Evolutionary conservation across 2,329 filamentous ascomycete species (phyloP), one percentile per base, ranked within the genome.

Genomic region (Ceratocystis variospora): DNA sequence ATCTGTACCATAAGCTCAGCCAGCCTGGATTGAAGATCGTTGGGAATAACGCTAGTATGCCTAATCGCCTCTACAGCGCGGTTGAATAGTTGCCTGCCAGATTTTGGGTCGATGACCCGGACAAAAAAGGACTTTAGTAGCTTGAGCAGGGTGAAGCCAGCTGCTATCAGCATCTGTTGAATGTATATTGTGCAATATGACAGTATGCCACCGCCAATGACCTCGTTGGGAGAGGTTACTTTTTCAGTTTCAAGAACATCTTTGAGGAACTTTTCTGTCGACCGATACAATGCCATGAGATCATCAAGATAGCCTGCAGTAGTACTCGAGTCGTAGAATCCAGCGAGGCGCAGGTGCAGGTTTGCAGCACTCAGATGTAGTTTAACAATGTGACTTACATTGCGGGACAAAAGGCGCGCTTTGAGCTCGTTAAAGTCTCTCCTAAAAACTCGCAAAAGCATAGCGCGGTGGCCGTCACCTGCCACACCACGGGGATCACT

Each of bases 1-100:
- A 94, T 87, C 76, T 93, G 89, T 5, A 89, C 88, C 79, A 93
- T 87, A n/a, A 94, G 81, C 76, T 93, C 89, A 1, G 88, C 88
- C 68, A 93, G 79, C 41, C 89, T 83, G 79, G 88, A 89, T 65
- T 89, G 85, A 10, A 94, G 80, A 72, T 94, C 89, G 71, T 93
- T 93, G 68, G 86, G 83, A 55, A 86, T 82, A 19, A 92, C 86
- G 70, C 87, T 90, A 61, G 89, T 88, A 63, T 83, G 81, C 44
- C 89, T 81, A 62, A 93, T 85, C 3, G 85, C 84, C 57, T 81
- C 79, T 64, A 93, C 86, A 1, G 88, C 87, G 57, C 82, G 80
- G 70, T 89, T 82, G 72, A 93, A 91, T 10, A 90, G 81, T 3
- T 79, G 81, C 28, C 87, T 83, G 12, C 86, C 87, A 5, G 84